Evolutionary conservation across 148 eudicot species (phyloP), one percentile per base, ranked within the genome.

Genomic region (Drosera capensis): DNA sequence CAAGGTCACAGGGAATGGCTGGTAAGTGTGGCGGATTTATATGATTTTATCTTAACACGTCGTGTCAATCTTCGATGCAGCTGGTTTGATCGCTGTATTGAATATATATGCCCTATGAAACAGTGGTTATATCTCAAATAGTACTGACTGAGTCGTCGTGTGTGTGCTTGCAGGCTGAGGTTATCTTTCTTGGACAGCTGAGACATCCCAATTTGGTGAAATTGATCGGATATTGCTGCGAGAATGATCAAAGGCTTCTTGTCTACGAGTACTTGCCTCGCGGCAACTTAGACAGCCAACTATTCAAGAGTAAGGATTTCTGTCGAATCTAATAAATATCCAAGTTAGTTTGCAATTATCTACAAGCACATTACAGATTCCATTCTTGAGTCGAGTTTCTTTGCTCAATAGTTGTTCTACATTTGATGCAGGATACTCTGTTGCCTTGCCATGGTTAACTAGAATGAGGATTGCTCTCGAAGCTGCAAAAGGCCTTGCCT

Each of bases 1-100:
- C 97, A 88, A 49, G 97, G 97, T 24, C 81, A 77, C 57, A 73
- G 53, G 34, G 94, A 88, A 48, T 88, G 97, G 97, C 68, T 88
- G 92, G 94, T 87, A 52, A 71, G 71, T 44, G 8, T 34, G 31
- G 14, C 5, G 5, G 14, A 39, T 0, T 39, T 8, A 24, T 15
- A 28, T 13, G 1, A 25, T 49, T 12, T 29, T 0, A 26, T 28
- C 17, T 47, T 26, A 2, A 48, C 30, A 14, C 9, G 16, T 29
- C 43, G 14, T n/a, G 3, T 26, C 3, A 0, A 18, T 16, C 22
- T 4, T 40, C 16, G 2, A 6, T 0, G 31, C 5, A 0, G 11
- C 31, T 28, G 0, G 5, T 28, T 5, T 28, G 11, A 28, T 28
- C 31, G 7, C 31, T 6, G 11, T 28, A 15, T 8, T 29, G 18